phyloP scores from a whole-genome alignment of 1,284 basidiomycete species.

The Fomitopsis palustris region DNA sequence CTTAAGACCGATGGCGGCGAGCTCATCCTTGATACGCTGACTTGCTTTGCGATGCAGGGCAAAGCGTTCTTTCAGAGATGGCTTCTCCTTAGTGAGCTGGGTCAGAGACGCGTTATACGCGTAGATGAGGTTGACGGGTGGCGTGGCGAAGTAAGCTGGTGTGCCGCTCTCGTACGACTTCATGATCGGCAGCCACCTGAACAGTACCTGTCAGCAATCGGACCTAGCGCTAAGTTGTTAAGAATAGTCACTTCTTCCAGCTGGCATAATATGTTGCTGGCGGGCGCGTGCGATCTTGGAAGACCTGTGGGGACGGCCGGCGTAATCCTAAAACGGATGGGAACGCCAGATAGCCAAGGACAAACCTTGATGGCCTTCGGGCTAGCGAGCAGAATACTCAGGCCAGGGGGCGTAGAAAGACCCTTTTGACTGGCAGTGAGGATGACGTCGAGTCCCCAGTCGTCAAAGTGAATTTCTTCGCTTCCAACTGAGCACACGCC shows the following conservation, averaged over 20 bases:
- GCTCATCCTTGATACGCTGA: constrained; percentile 70
- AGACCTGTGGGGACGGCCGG: constrained; percentile 43
- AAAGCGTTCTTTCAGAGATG: constrained; percentile 81
- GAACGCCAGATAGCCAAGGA: neutral
- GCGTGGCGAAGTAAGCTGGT: constrained; percentile 91
- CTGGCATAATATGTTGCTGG: constrained; percentile 84
- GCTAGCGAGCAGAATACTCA: constrained; percentile 85
- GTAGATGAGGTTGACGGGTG: constrained; percentile 91
- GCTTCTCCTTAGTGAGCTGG: constrained; percentile 58
- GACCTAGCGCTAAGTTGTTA: neutral
- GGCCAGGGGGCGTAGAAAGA: constrained; percentile 90
- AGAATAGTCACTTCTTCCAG: constrained; percentile 73
- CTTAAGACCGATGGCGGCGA: constrained; percentile 69
- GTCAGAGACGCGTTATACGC: constrained; percentile 82
- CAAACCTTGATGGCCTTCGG: constrained; percentile 71
- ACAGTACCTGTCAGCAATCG: neutral
- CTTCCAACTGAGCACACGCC: constrained; percentile 95
- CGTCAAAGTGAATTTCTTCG: constrained; percentile 94
- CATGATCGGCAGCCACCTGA: constrained; percentile 92
- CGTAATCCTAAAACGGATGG: neutral
- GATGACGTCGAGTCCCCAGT: constrained; percentile 91
- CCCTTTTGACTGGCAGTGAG: constrained; percentile 94
- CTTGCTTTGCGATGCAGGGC: constrained; percentile 74
- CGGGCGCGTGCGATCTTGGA: constrained; percentile 68
- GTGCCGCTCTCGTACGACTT: constrained; percentile 76